Conservation (phyloP, 257 asterid species). For the Dorcoceras hygrometricum region DNA sequence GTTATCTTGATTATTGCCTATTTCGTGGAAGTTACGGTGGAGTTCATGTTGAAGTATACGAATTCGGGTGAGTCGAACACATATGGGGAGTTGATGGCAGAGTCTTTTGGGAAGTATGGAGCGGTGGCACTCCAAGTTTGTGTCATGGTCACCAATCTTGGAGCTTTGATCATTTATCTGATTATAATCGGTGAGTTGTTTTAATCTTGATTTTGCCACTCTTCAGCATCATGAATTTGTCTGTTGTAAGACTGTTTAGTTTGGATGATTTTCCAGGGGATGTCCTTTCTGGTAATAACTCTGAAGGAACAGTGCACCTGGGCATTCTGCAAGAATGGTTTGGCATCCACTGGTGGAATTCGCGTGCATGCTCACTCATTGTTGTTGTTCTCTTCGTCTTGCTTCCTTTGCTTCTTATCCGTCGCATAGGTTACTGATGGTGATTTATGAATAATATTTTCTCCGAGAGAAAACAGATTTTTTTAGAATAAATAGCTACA, state of each 20-base stretch:
- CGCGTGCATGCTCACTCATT: conserved; percentile 69
- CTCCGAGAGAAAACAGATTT: conserved; percentile 4
- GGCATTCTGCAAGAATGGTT: conserved; percentile 96
- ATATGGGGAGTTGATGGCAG: conserved; percentile 88
- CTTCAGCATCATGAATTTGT: not conserved
- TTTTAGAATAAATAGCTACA: not conserved
- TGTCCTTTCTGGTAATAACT: conserved; percentile 77
- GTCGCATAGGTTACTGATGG: conserved; percentile 76
- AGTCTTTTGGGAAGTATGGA: conserved; percentile 84
- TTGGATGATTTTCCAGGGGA: conserved; percentile 51
- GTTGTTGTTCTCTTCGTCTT: conserved; percentile 69
- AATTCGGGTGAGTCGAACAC: conserved; percentile 60
- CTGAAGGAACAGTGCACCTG: conserved; percentile 71
- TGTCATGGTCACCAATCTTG: conserved; percentile 80
- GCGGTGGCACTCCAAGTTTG: conserved; percentile 82
- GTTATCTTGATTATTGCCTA: conserved; percentile 64
- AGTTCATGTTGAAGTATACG: conserved; percentile 69
- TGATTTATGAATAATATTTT: not conserved
- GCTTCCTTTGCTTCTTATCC: conserved; percentile 75
- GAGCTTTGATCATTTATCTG: conserved; percentile 87
- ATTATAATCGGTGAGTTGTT: conserved; percentile 74
- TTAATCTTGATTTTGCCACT: not conserved
- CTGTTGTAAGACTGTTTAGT: not conserved
- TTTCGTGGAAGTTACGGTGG: conserved; percentile 90
- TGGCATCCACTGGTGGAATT: conserved; percentile 90